Base-by-base conservation (phyloP, 176 grass and related monocot species). In the Musa beccarii region DNA sequence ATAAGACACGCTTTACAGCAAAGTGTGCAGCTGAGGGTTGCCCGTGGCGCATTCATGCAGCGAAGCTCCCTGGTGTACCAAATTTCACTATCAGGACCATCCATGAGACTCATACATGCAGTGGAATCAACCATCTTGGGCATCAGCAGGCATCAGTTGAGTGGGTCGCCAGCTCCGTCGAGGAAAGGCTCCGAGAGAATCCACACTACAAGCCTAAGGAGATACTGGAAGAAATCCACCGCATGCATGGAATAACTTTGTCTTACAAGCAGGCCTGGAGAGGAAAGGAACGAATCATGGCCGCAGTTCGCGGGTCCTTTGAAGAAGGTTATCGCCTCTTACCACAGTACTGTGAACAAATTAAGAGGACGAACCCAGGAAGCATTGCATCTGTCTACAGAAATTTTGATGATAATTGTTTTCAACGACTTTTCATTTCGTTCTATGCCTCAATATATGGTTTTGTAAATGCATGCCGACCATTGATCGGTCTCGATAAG, bases 211-310 rank as follows among this genome's bases (percentile, higher is more conserved):
- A 98, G 76, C 95, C 95, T 25, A 98, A 98, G 68, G 95, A 98
- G 73, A 98, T 98, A 15, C 19, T 98, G 80, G 95, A 98, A 85
- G 95, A 98, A 75, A 98, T 98, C 15, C 95, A 98, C 81, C 85
- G 92, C 83, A 86, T 86, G 21, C 95, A 98, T 56, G 95, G 95
- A 25, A 98, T 98, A 80, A 98, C 95, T 5, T 84, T 98, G 15
- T 93, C 95, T 29, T 98, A 98, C 79, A 98, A 98, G 76, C 95
- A 98, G 73, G 95, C 95, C 49, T 98, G 95, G 95, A 93, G 95
- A 89, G 95, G 95, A 57, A 98, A 98, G 78, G 95, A 98, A 74
- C 75, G 90, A 26, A 98, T 98, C 62, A 98, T 98, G 88, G 95
- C 90, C 53, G 84, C 90, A 0, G 95, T 98, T 69, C 85, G 90